Base-by-base conservation (phyloP, 345 rosid genomes). In the Tarenaya hassleriana region DNA sequence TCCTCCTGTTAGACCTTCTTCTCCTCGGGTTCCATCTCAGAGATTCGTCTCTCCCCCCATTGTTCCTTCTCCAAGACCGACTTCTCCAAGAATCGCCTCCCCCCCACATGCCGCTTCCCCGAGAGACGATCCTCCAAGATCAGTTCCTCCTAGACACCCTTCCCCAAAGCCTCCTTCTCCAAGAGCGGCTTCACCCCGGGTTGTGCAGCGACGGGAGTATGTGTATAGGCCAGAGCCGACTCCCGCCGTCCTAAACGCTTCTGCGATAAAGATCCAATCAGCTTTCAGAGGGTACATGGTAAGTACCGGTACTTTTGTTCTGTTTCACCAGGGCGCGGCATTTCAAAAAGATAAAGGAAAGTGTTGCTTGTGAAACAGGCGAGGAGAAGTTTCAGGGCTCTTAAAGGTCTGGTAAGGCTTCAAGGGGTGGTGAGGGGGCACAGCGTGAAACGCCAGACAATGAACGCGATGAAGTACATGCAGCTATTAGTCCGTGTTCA, bases 351-450 rank as follows among this genome's bases (percentile, higher is more conserved):
- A 35, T 9, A 35, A n/a, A 35, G 56, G 47, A 15, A 49, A 18
- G 33, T 27, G 21, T 16, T 40, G 15, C 50, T 32, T 59, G 11
- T 63, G 29, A n/a, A 62, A 58, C 65, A 94, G 99, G 95, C 88
- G 57, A 75, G 99, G 56, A 83, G 79, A 70, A 88, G 94, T 74
- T 94, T 86, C 15, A 77, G 85, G 70, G 94, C 99, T 50, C 68
- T 86, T 52, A 94, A 77, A 75, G 97, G 99, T 41, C 81, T 94
- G 50, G 87, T 83, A 56, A 85, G 99, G 73, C 99, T 94, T 56
- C 99, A 88, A 74, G 97, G 95, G 71, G 97, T 88, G 21, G 75
- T 94, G 10, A 71, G 84, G 72, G 99, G 99, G 47, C 88, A 86
- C 38, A 80, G 72, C 27, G 99, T 82, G 63, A 94, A 79, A 74